Conservation (phyloP, 208 protist genomes). For the Strigomonas culicis region DNA sequence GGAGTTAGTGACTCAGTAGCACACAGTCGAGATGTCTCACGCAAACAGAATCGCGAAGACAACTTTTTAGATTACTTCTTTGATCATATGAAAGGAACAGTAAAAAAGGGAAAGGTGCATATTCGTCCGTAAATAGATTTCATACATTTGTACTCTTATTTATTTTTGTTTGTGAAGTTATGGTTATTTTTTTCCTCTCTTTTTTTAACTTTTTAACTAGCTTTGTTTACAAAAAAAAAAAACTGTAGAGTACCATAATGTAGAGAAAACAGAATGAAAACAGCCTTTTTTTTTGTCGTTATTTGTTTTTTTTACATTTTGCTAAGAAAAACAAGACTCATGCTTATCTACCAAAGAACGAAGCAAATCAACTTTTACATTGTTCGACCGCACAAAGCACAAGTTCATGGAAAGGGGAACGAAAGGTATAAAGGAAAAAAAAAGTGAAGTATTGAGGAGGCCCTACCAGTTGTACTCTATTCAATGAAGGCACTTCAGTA, state of each 20-base stretch:
- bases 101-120: conserved; percentile 13
- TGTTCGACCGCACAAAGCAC: too few relatives aligned
- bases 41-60: conserved; percentile 8
- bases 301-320: conserved; percentile 15
- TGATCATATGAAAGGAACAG: conserved; percentile 1
- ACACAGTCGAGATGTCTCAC: conserved; percentile 8
- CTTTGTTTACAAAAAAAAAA: conserved; percentile 4
- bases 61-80: neutral
- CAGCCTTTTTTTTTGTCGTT: neutral
- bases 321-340: neutral
- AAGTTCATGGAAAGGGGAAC: too few relatives aligned
- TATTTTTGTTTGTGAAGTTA: neutral
- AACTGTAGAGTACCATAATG: neutral
- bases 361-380: neutral
- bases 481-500: conserved; percentile 29
- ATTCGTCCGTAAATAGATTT: neutral
- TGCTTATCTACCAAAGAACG: conserved; percentile 3
- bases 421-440: too few relatives aligned
- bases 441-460: too few relatives aligned
- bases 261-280: too few relatives aligned
- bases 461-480: too few relatives aligned
- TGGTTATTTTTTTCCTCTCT: neutral
- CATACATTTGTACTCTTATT: neutral
- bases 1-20: too few relatives aligned
- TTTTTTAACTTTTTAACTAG: neutral